phyloP scores from a whole-genome alignment of 305 asterid genomes.

The Fraxinus sp. region DNA sequence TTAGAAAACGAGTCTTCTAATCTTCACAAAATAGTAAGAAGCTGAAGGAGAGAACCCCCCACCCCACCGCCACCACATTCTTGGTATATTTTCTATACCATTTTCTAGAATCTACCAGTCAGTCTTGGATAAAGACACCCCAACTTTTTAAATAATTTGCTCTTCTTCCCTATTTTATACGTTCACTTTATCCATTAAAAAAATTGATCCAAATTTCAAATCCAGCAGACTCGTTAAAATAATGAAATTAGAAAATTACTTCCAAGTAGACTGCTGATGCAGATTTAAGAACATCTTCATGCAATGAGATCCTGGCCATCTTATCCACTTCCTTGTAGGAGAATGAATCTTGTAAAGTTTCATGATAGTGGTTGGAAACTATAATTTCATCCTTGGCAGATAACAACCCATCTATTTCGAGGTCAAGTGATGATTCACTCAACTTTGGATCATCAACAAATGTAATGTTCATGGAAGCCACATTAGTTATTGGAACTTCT shows the following conservation, averaged over 20 bases:
- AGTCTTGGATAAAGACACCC: background rate
- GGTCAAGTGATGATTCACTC: slow-evolving; percentile 55
- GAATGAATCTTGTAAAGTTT: slow-evolving; percentile 32
- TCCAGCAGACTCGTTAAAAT: background rate
- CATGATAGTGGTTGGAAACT: slow-evolving; percentile 30
- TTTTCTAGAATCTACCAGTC: background rate
- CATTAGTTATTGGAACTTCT: slow-evolving; percentile 57
- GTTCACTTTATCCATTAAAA: background rate
- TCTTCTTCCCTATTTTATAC: background rate
- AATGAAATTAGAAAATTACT: slow-evolving; percentile 43
- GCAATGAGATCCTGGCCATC: slow-evolving; percentile 72
- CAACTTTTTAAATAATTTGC: background rate
- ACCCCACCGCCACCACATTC: background rate
- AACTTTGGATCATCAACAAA: slow-evolving; percentile 63
- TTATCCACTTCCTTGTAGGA: slow-evolving; percentile 50
- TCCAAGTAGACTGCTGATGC: slow-evolving; percentile 68
- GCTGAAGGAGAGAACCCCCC: background rate
- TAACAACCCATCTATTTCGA: slow-evolving; percentile 70
- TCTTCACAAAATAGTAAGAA: background rate
- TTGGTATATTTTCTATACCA: background rate
- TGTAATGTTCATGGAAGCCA: slow-evolving; percentile 63
- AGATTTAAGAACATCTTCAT: slow-evolving; percentile 68
- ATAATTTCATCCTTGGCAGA: slow-evolving; percentile 37
- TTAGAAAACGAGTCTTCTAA: background rate
- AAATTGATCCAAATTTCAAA: background rate